Percentiles rank a stretch among this genome's conserved stretches.
Evolutionary conservation across 2,329 filamentous ascomycete species (phyloP).

Genomic region (Diplodia corticola): DNA sequence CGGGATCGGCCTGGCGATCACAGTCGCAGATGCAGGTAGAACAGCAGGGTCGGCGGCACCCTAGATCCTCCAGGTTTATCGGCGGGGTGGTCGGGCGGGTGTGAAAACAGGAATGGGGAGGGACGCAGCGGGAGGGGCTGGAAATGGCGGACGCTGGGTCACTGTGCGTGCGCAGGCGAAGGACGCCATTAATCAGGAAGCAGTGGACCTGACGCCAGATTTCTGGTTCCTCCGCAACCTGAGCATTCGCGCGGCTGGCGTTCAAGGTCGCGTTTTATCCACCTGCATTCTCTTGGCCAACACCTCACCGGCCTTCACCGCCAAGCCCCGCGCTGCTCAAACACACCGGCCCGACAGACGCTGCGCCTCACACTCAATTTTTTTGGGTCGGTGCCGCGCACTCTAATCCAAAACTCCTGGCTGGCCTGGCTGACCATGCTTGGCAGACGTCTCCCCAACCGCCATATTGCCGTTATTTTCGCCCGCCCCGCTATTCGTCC

Average conservation of each 20-base stretch:
- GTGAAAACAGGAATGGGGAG: not conserved
- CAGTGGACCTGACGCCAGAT: slow-evolving; percentile 19
- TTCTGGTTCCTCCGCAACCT: slow-evolving; percentile 5
- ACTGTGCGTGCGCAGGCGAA: slow-evolving; percentile 9
- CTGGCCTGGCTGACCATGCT: not conserved
- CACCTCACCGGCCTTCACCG: slow-evolving; percentile 19
- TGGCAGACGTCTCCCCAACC: not conserved
- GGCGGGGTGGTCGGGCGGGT: slow-evolving; percentile 5
- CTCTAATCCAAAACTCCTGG: not conserved
- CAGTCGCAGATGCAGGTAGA: slow-evolving; percentile 16
- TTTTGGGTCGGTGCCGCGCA: not conserved
- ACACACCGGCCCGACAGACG: slow-evolving; percentile 16
- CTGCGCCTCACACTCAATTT: slow-evolving; percentile 4
- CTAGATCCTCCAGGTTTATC: slow-evolving; percentile 13
- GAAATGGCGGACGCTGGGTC: slow-evolving; percentile 3
- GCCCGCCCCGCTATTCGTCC: slow-evolving; percentile 8
- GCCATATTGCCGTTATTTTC: not conserved
- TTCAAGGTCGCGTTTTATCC: slow-evolving; percentile 18
- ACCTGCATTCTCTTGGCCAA: slow-evolving; percentile 3
- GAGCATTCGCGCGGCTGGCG: slow-evolving; percentile 11
- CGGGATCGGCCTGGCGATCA: slow-evolving; percentile 18
- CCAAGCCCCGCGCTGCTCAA: slow-evolving; percentile 19
- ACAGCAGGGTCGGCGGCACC: slow-evolving; percentile 16
- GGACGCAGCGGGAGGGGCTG: not conserved
- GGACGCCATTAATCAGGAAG: slow-evolving; percentile 15